These are phyloP conservation scores for Tolypocladium tundrense DNA, from an alignment of 2,329 filamentous ascomycete species.

Conservation along the genomic window DNA sequence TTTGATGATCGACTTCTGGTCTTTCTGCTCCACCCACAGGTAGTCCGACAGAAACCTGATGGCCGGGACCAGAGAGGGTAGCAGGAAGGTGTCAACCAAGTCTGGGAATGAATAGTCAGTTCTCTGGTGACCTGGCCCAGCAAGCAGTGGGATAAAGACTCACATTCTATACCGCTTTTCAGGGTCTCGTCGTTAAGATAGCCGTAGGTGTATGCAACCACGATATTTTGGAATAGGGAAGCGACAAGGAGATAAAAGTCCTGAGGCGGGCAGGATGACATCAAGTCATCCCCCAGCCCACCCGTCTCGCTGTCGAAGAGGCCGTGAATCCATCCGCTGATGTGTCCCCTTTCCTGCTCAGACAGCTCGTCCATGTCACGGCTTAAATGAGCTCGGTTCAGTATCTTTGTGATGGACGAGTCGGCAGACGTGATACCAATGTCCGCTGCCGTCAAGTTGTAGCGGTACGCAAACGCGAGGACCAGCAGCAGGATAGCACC, in stretches of 20 bases:
- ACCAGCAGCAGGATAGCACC: conserved; percentile 66
- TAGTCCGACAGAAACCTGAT: conserved; percentile 62
- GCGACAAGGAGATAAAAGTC: conserved; percentile 74
- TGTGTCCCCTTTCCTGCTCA: conserved; percentile 52
- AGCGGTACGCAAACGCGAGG: conserved; percentile 66
- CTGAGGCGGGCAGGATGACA: conserved; percentile 72
- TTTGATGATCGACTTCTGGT: conserved; percentile 59
- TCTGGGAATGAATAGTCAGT: conserved; percentile 30
- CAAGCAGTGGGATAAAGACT: conserved; percentile 18
- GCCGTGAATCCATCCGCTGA: conserved; percentile 67
- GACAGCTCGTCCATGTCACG: conserved; percentile 50
- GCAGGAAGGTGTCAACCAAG: conserved; percentile 66
- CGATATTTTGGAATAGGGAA: conserved; percentile 65
- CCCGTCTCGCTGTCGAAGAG: conserved; percentile 66
- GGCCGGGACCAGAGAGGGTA: conserved; percentile 68
- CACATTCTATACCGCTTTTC: conserved; percentile 67
- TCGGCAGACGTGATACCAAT: conserved; percentile 49
- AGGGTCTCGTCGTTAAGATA: conserved; percentile 59
- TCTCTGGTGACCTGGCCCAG: not conserved
- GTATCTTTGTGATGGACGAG: conserved; percentile 59
- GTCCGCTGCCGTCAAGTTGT: conserved; percentile 54
- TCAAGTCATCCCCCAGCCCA: conserved; percentile 67
- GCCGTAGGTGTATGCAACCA: conserved; percentile 57
- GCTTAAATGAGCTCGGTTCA: conserved; percentile 48
- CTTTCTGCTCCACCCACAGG: conserved; percentile 55